Evolutionary conservation across 768 basidiomycete genomes (phyloP).

Genomic region (Termitomyces sp.): DNA sequence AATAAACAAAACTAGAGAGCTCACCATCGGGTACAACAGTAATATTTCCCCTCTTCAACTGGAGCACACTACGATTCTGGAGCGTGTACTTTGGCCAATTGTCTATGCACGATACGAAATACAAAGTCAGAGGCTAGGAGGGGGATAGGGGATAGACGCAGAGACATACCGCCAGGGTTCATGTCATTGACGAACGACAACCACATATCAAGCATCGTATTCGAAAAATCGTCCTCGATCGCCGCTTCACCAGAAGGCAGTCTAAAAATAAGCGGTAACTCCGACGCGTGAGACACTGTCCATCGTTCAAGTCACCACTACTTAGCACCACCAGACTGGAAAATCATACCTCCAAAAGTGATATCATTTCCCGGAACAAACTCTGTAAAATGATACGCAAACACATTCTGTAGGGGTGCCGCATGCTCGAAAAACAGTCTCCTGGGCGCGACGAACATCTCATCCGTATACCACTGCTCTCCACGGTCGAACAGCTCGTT

Average conservation of each 20-base stretch:
- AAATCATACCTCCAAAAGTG: slow-evolving; percentile 39
- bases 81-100: slow-evolving; percentile 44
- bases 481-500: slow-evolving; percentile 58
- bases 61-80: slow-evolving; percentile 37
- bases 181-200: slow-evolving; percentile 56
- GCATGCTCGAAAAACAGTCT: slow-evolving; percentile 49
- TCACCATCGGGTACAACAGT: slow-evolving; percentile 53
- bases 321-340: too few species aligned
- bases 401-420: slow-evolving; percentile 44
- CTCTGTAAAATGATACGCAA: slow-evolving; percentile 53
- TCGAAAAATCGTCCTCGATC: slow-evolving; percentile 43
- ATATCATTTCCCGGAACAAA: slow-evolving; percentile 54
- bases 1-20: slow-evolving; percentile 1
- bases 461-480: slow-evolving; percentile 55
- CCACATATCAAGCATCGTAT: slow-evolving; percentile 48
- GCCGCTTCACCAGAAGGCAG: slow-evolving; percentile 34
- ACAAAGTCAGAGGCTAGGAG: too few species aligned
- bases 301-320: neutral
- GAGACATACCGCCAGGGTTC: slow-evolving; percentile 46
- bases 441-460: slow-evolving; percentile 52
- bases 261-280: slow-evolving; percentile 47
- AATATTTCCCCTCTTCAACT: slow-evolving; percentile 49
- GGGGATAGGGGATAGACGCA: neutral
- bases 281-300: slow-evolving; percentile 48
- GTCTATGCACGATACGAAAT: slow-evolving; percentile 24